Base-by-base conservation (phyloP, 2,329 filamentous ascomycete species). In the Sporothrix inflata region DNA sequence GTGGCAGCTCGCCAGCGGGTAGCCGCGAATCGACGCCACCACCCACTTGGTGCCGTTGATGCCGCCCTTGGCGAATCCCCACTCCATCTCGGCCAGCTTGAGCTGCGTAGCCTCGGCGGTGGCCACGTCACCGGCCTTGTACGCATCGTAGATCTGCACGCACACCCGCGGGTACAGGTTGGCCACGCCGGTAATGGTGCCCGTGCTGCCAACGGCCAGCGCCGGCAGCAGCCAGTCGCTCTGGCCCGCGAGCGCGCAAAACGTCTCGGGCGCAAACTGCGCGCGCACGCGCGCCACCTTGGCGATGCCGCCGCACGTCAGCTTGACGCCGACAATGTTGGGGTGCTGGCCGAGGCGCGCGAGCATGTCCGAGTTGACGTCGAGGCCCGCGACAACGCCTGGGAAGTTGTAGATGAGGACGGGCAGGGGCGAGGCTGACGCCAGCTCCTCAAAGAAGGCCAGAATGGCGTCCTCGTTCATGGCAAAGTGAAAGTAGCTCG, bases 341-440 rank as follows among this genome's bases (percentile, higher is more conserved):
- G 84, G 81, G 78, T 91, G 87, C 73, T 84, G 80, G 14, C 86
- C 85, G 4, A 92, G 82, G 0, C 82, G 81, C 2, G 86, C 82
- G 74, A 93, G 89, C 76, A 88, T 86, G 74, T 92, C 90, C 0
- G 89, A 91, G 77, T 89, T 88, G 60, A 93, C 83, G 76, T 93
- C 91, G 11, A 92, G 83, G 4, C 91, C 91, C 14, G 89, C 86
- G 30, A 86, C 89, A 4, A 91, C 90, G 5, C 84, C 89, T 1
- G 91, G 91, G 82, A 90, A 93, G 80, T 93, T 93, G 84, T 93
- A 93, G 72, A 93, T 89, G 53, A 93, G 80, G 30, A 93, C 83
- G 0, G 91, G 90, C 1, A 93, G 78, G 0, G 87, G 85, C 21
- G 85, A 88, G 1, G 84, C 85, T 67, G 85, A 83, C 1, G 91